Conservation (phyloP, 352 stramenopile species). For the Pythium dissotocum region DNA sequence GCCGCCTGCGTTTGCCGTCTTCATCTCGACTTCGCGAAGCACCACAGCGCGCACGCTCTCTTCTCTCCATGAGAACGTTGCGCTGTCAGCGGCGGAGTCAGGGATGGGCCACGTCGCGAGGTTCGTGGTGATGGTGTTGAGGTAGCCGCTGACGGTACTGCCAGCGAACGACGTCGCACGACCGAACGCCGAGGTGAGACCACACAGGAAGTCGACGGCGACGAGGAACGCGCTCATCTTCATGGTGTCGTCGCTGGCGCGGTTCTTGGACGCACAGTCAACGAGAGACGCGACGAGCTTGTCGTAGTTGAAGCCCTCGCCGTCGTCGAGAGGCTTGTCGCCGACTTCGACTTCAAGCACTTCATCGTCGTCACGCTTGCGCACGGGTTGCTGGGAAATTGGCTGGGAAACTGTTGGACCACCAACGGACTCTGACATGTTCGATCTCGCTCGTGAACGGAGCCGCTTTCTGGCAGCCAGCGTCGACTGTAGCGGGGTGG, state of each 20-base stretch:
- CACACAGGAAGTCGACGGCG: constrained; percentile 63
- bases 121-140: constrained; percentile 69
- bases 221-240: constrained; percentile 51
- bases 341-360: constrained; percentile 56
- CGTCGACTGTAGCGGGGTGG: neutral
- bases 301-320: constrained; percentile 40
- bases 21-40: constrained; percentile 61
- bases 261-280: constrained; percentile 32
- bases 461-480: neutral
- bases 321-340: constrained; percentile 41
- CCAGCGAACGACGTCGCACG: constrained; percentile 80
- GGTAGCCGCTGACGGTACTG: constrained; percentile 73
- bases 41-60: constrained; percentile 58
- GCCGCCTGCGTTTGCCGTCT: constrained; percentile 58
- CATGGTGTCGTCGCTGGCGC: constrained; percentile 40
- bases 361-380: constrained; percentile 44
- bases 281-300: constrained; percentile 51
- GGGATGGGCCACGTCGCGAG: constrained; percentile 44
- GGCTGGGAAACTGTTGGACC: neutral
- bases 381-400: neutral
- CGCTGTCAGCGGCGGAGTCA: constrained; percentile 16
- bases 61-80: constrained; percentile 45
- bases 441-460: constrained; percentile 6
- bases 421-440: constrained; percentile 7
- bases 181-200: constrained; percentile 76